phyloP scores from a whole-genome alignment of 306 rosid species.

The Pterocarpus santalinus region DNA sequence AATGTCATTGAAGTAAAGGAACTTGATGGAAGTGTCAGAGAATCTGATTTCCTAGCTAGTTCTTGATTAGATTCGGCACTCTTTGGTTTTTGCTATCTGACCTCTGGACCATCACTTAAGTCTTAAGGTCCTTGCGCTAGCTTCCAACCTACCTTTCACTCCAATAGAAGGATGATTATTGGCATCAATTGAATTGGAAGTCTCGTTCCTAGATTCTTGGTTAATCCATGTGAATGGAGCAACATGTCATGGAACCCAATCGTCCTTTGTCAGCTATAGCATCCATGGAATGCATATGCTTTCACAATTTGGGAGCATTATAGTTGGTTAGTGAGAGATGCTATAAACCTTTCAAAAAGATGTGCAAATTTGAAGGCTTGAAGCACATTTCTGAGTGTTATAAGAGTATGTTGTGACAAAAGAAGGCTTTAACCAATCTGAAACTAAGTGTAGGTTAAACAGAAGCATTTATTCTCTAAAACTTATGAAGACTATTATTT shows the following conservation, averaged over 20 bases:
- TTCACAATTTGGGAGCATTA: slow-evolving; percentile 89
- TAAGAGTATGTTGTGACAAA: too few species aligned
- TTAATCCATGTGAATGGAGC: slow-evolving; percentile 87
- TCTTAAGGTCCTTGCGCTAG: slow-evolving; percentile 50
- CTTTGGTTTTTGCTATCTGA: slow-evolving; percentile 37
- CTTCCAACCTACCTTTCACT: too few species aligned
- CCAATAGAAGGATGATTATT: slow-evolving; percentile 47
- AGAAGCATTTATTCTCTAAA: slow-evolving; percentile 8
- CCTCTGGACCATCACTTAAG: slow-evolving; percentile 51
- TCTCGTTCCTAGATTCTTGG: slow-evolving; percentile 67
- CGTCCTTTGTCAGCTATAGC: slow-evolving; percentile 88
- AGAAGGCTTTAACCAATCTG: too few species aligned
- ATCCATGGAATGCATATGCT: slow-evolving; percentile 79
- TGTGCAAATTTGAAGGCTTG: too few species aligned
- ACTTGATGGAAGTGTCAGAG: slow-evolving; percentile 37
- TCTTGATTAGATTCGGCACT: slow-evolving; percentile 46
- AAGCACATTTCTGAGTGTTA: too few species aligned
- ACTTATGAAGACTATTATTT: slow-evolving; percentile 9
- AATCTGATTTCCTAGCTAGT: slow-evolving; percentile 55
- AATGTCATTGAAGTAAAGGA: slow-evolving; percentile 43
- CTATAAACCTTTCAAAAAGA: too few species aligned
- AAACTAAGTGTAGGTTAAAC: slow-evolving; percentile 2
- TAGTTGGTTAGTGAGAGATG: slow-evolving; percentile 40
- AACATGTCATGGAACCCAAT: slow-evolving; percentile 77
- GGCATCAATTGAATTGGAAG: slow-evolving; percentile 48